phyloP scores from a whole-genome alignment of 176 grass and related monocot genomes.

The Carex scoparia region DNA sequence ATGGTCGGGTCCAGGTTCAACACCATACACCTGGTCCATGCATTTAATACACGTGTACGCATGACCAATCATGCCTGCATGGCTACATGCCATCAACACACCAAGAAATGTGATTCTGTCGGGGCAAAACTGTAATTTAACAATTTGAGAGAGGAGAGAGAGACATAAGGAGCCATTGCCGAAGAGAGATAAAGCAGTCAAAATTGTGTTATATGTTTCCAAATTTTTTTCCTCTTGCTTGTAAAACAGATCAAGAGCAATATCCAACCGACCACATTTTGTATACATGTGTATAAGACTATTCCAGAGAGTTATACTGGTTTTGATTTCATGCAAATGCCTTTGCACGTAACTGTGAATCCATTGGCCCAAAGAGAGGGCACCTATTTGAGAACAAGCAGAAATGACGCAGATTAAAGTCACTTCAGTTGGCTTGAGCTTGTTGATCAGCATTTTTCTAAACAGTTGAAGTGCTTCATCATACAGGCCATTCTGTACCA shows the following conservation, averaged over 20 bases:
- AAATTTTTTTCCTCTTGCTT: constrained; percentile 35
- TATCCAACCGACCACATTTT: constrained; percentile 51
- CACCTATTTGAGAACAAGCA: constrained; percentile 40
- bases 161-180: constrained; percentile 26
- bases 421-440: constrained; percentile 33
- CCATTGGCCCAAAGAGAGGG: constrained; percentile 37
- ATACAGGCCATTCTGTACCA: constrained; percentile 36
- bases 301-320: constrained; percentile 42
- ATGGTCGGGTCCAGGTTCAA: constrained; percentile 48
- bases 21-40: constrained; percentile 17
- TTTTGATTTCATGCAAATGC: constrained; percentile 23
- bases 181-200: constrained; percentile 52
- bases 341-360: constrained; percentile 45
- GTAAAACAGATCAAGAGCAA: constrained; percentile 38
- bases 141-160: constrained; percentile 38
- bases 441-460: constrained; percentile 43
- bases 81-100: constrained; percentile 61
- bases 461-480: constrained; percentile 42
- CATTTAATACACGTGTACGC: constrained; percentile 30
- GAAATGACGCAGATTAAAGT: constrained; percentile 33
- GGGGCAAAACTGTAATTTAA: constrained; percentile 34
- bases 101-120: constrained; percentile 49
- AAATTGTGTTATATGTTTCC: constrained; percentile 55
- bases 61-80: constrained; percentile 38
- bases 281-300: constrained; percentile 60